phyloP scores from a whole-genome alignment of 257 asterid genomes.

The Striga asiatica region DNA sequence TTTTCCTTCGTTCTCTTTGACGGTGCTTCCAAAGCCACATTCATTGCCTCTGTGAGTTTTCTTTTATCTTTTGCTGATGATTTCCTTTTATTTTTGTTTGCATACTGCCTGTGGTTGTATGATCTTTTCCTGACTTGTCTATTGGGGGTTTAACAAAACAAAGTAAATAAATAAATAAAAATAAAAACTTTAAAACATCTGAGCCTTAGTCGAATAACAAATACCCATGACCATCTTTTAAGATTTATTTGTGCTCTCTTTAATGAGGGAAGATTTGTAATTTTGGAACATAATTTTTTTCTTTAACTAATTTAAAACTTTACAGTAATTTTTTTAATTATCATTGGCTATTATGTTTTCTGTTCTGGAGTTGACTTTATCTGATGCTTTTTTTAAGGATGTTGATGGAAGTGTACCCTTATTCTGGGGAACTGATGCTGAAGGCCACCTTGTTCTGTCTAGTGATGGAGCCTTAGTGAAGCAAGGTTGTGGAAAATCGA shows the following conservation, averaged over 20 bases:
- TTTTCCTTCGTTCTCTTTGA: slow-evolving; percentile 74
- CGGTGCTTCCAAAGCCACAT: slow-evolving; percentile 40
- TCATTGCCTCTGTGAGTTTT: slow-evolving; percentile 63
- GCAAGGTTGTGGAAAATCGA: slow-evolving; percentile 84
- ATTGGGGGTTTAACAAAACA: too few species aligned
- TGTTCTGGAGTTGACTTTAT: neutral
- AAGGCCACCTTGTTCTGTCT: slow-evolving; percentile 75
- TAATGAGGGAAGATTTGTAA: neutral
- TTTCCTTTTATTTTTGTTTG: neutral
- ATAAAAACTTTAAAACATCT: too few species aligned
- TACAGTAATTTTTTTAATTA: neutral
- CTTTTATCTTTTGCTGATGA: neutral
- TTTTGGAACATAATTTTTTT: neutral
- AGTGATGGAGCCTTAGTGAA: slow-evolving; percentile 64
- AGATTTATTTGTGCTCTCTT: neutral
- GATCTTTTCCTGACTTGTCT: too few species aligned
- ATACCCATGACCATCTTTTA: neutral
- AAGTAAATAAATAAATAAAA: too few species aligned
- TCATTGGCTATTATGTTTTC: neutral
- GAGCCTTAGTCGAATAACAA: neutral
- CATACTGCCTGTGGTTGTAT: neutral
- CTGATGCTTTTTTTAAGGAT: slow-evolving; percentile 31
- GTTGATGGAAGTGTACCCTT: slow-evolving; percentile 71
- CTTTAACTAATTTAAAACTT: too few species aligned
- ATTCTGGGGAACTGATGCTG: slow-evolving; percentile 89